Conservation (phyloP, 2,329 filamentous ascomycete species). For the Neofusicoccum ribis region DNA sequence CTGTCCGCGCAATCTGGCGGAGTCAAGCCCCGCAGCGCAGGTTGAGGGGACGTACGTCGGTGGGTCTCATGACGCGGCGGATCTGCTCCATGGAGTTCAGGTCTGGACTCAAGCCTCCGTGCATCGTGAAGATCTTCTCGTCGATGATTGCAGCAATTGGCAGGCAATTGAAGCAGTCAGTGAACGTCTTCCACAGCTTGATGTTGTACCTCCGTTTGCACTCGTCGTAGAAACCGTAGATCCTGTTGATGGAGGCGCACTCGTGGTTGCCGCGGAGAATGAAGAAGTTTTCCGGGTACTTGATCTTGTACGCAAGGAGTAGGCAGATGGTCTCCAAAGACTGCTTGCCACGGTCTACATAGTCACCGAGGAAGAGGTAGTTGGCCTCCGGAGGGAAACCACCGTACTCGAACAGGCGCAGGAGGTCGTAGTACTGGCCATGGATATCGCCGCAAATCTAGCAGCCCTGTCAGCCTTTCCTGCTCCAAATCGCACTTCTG, state of each 20-base stretch:
- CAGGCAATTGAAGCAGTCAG: slow-evolving; percentile 98
- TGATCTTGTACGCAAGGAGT: slow-evolving; percentile 98
- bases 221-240: slow-evolving; percentile 99
- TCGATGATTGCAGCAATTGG: slow-evolving; percentile 98
- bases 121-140: slow-evolving; percentile 99
- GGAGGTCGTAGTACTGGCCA: slow-evolving; percentile 97
- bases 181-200: slow-evolving; percentile 99
- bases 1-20: slow-evolving; percentile 26
- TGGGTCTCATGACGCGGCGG: slow-evolving; percentile 96
- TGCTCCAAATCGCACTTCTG: neutral
- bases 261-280: slow-evolving; percentile 98
- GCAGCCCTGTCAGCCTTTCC: neutral
- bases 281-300: slow-evolving; percentile 99
- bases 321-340: slow-evolving; percentile 98
- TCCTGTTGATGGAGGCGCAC: slow-evolving; percentile 97
- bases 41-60: slow-evolving; percentile 73
- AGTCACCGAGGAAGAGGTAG: slow-evolving; percentile 98
- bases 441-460: slow-evolving; percentile 99
- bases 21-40: slow-evolving; percentile 22
- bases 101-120: slow-evolving; percentile 94
- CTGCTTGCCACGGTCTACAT: slow-evolving; percentile 98
- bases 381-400: slow-evolving; percentile 98
- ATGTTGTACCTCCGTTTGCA: slow-evolving; percentile 99
- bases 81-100: slow-evolving; percentile 99
- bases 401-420: slow-evolving; percentile 96